These are phyloP conservation scores for Saposhnikovia divaricata DNA, from an alignment of 129 eudicot species.

Conservation along the genomic window DNA sequence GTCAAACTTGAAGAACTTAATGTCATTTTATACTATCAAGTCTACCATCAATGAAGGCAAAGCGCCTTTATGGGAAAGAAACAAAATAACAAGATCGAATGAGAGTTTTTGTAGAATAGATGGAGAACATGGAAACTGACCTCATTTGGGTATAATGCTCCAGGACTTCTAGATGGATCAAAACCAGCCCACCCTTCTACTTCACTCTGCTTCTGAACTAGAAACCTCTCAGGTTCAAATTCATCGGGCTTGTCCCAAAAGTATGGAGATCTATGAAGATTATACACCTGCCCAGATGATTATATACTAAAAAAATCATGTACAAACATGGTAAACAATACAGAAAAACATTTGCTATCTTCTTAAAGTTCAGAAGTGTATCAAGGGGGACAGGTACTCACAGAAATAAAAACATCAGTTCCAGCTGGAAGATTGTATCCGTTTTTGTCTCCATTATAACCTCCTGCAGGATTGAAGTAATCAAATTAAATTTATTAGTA, in stretches of 20 bases:
- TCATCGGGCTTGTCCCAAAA: conserved; percentile 88
- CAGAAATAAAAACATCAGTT: conserved; percentile 83
- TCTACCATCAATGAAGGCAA: background rate
- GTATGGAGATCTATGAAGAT: conserved; percentile 95
- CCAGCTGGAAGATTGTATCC: conserved; percentile 85
- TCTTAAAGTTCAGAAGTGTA: background rate
- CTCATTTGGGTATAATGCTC: conserved; percentile 95
- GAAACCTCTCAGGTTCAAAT: conserved; percentile 88
- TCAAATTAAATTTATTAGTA: background rate
- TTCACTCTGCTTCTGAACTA: conserved; percentile 40
- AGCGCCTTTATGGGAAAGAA: background rate
- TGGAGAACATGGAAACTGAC: conserved; percentile 21
- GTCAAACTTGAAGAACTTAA: background rate
- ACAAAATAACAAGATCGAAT: background rate
- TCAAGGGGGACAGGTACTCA: conserved; percentile 24
- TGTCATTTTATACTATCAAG: background rate
- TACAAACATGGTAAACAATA: background rate
- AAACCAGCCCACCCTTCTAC: conserved; percentile 94
- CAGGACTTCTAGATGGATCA: conserved; percentile 94
- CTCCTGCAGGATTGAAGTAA: conserved; percentile 43
- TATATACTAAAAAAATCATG: background rate
- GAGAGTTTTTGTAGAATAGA: background rate
- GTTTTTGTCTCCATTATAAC: conserved; percentile 66
- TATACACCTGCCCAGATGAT: conserved; percentile 56
- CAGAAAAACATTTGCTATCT: background rate